These are phyloP conservation scores for Mycena floridula DNA, from an alignment of 768 basidiomycete genomes.

Conservation along the genomic window DNA sequence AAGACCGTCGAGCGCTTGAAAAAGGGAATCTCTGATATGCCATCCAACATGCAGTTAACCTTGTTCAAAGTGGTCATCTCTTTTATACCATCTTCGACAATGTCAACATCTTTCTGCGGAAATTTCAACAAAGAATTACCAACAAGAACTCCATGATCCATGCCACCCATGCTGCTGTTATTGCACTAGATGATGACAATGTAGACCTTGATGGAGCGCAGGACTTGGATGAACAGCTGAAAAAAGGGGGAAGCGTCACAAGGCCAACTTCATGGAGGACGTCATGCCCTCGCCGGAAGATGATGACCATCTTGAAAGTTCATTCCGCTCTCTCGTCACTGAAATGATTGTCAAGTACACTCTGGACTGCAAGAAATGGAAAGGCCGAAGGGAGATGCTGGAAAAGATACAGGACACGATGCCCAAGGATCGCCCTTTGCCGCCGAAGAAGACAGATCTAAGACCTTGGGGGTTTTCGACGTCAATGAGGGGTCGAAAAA, in stretches of 20 bases:
- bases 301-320: conserved; percentile 1
- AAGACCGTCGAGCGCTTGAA: too few species aligned
- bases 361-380: conserved; percentile 5
- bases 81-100: conserved; percentile 19
- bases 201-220: neutral
- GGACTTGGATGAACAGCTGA: conserved; percentile 4
- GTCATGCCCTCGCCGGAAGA: conserved; percentile 6
- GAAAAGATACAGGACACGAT: neutral
- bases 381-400: neutral
- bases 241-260: conserved; percentile 5
- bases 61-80: conserved; percentile 13
- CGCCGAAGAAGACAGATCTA: conserved; percentile 6
- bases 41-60: conserved; percentile 13
- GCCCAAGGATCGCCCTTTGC: conserved; percentile 5
- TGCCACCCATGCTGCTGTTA: conserved; percentile 17
- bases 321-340: conserved; percentile 4
- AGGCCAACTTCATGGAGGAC: conserved; percentile 1
- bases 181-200: conserved; percentile 7
- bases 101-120: too few species aligned
- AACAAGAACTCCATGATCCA: conserved; percentile 23
- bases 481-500: too few species aligned
- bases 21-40: too few species aligned
- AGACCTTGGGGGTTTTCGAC: conserved; percentile 11
- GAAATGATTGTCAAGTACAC: conserved; percentile 6
- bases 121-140: conserved; percentile 21